Base-by-base conservation (phyloP, 345 rosid species). In the Kandelia obovata region DNA sequence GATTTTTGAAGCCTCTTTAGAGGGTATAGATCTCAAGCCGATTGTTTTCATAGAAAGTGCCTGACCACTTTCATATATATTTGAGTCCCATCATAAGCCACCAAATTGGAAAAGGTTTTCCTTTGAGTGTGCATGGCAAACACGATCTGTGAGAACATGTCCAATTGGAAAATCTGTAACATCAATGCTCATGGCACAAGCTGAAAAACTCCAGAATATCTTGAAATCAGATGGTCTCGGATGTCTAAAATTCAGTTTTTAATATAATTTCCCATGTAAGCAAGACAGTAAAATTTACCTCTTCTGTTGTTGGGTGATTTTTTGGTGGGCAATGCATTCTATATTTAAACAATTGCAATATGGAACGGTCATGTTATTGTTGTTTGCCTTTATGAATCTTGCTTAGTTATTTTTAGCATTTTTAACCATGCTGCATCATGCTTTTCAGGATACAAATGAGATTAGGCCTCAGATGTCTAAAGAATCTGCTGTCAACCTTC, bases 371-470 rank as follows among this genome's bases (percentile, higher is more conserved):
- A 31, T 34, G 23, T 16, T 27, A 21, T 55, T 6, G 46, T 30
- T n/a, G 9, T 34, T 17, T 52, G 34, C 49, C 51, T 26, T 70
- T 27, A 16, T 35, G 55, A n/a, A 32, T 21, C 58, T 52, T 69
- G 47, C 21, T 13, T 72, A 61, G 46, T 27, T 19, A 56, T 69
- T 35, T 31, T 5, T 72, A 5, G 25, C n/a, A 13, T 32, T 68
- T 55, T 60, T 43, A 43, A 15, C 49, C 5, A 15, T 43, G 17
- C 47, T 66, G 62, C 61, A 71, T 68, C 25, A 27, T 67, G 25
- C 61, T 73, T 43, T 76, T 64, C 78, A 82, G 83, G 79, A 66
- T 53, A 35, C 66, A 53, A 66, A 35, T 32, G 53, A 20, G 49
- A 63, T 62, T 58, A 47, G 28, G 2, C 62, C 73, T 46, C 58